These are phyloP conservation scores for Ogataea trehaloabstinens DNA, from an alignment of 805 yeast genomes.

Conservation along the genomic window DNA sequence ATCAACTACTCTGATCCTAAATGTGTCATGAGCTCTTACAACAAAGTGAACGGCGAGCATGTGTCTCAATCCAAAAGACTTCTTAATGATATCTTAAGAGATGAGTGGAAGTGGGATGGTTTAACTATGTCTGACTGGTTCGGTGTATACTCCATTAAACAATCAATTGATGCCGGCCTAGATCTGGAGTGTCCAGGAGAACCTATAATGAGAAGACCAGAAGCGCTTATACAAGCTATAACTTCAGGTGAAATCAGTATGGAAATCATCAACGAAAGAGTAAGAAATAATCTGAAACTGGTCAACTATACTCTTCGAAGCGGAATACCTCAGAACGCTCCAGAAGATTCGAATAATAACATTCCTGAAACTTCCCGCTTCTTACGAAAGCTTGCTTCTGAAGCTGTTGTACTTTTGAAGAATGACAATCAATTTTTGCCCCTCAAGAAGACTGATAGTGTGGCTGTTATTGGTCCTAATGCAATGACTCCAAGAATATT, in stretches of 20 bases:
- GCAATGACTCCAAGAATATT: slow-evolving; percentile 48
- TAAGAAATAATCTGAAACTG: slow-evolving; percentile 44
- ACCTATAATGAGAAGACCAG: slow-evolving; percentile 43
- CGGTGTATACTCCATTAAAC: slow-evolving; percentile 52
- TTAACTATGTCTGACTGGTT: slow-evolving; percentile 64
- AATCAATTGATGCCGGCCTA: slow-evolving; percentile 52
- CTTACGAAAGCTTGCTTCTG: slow-evolving; percentile 46
- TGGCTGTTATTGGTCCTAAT: slow-evolving; percentile 61
- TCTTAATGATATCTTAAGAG: slow-evolving; percentile 46
- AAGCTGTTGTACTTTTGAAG: slow-evolving; percentile 56
- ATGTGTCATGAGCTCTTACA: slow-evolving; percentile 62
- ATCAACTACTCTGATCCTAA: slow-evolving; percentile 50
- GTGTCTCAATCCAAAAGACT: slow-evolving; percentile 47
- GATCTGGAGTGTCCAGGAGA: slow-evolving; percentile 73
- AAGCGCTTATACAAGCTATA: slow-evolving; percentile 44
- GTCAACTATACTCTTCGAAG: slow-evolving; percentile 42
- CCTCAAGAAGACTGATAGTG: slow-evolving; percentile 37
- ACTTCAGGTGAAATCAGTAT: slow-evolving; percentile 40
- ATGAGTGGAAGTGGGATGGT: slow-evolving; percentile 61
- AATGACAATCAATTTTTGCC: slow-evolving; percentile 50
- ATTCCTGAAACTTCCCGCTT: slow-evolving; percentile 46
- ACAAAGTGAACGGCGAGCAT: slow-evolving; percentile 63
- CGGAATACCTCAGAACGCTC: slow-evolving; percentile 42
- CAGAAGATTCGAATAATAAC: slow-evolving; percentile 40
- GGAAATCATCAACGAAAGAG: slow-evolving; percentile 47